Evolutionary conservation across 2,329 filamentous ascomycete species (phyloP), one percentile per base, ranked within the genome.

Genomic region (Colletotrichum graminicola): DNA sequence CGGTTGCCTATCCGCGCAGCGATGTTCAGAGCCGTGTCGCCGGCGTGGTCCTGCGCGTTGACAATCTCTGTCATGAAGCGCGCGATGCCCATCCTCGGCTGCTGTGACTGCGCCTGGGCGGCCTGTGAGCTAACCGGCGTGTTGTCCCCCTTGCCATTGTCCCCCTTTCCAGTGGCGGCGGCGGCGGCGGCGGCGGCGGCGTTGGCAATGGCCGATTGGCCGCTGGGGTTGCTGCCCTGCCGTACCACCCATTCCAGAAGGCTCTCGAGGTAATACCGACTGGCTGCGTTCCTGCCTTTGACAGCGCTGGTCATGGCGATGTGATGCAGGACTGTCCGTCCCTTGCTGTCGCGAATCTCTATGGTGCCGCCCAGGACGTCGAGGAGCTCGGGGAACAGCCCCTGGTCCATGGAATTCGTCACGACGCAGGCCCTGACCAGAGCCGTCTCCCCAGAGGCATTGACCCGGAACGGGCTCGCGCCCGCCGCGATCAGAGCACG

Each of bases 11-110:
- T 97, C 73, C 96, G 89, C 1, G 96, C 95, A 2, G 95, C 96
- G 73, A 98, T 92, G 76, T 98, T 98, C 26, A 99, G 85, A 0
- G 96, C 96, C 0, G 96, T 99, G 78, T 99, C 97, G 0, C 96
- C 96, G 43, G 93, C 93, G 77, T 95, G 94, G 80, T 99, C 96
- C 76, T 95, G 93, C 0, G 95, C 92, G 77, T 99, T 98, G 72
- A 99, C 95, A 80, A 99, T 97, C 78, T 98, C 95, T 60, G 93
- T 94, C 89, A 99, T 97, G 82, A 99, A 99, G 47, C 94, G 91
- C 39, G 94, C 95, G 64, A 99, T 88, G 32, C 93, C 94, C 82
- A 98, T 97, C 73, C 88, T 93, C 66, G 89, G 92, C 52, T 82
- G 43, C 8, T 43, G 83, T 16, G 73, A 80, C 18, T 72, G 75